A percentile compares a stretch with the other conserved stretches of the same genome.
phyloP scores from a whole-genome alignment of 768 basidiomycete species.

The Nidularia pulvinata region DNA sequence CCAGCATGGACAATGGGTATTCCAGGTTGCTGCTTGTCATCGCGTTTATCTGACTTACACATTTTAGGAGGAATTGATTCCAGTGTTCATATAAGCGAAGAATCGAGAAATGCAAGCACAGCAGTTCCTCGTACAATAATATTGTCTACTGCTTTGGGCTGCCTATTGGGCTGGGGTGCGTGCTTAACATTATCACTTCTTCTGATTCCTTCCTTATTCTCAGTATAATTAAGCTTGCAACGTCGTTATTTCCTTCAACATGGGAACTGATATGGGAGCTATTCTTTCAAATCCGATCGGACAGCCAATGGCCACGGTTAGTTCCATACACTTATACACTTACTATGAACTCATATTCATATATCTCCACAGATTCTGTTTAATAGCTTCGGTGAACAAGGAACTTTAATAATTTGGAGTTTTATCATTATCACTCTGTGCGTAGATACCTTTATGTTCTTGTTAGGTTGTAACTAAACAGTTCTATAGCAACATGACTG shows the following conservation, averaged over 20 bases:
- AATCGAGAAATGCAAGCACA: no score
- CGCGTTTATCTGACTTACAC: no score
- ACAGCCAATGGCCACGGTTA: slow-evolving; percentile 42
- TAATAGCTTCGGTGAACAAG: slow-evolving; percentile 38
- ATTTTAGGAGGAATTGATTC: no score
- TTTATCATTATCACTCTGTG: slow-evolving; percentile 27
- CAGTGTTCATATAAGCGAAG: no score
- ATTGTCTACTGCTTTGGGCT: no score
- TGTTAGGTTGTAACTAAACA: slow-evolving; percentile 18
- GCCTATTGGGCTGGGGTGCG: no score
- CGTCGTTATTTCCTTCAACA: slow-evolving; percentile 37
- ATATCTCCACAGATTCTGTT: slow-evolving; percentile 23
- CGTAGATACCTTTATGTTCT: slow-evolving; percentile 21
- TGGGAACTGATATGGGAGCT: slow-evolving; percentile 41
- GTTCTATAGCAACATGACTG: background rate
- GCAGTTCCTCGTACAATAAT: no score
- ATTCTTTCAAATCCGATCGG: slow-evolving; percentile 30
- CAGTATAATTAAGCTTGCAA: background rate
- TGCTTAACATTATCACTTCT: no score
- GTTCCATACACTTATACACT: background rate
- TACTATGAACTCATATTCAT: background rate
- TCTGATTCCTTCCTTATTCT: no score
- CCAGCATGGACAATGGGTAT: no score
- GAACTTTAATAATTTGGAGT: slow-evolving; percentile 35
- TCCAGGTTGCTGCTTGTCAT: no score